phyloP scores from a whole-genome alignment of 1,139 yeast species.

The Debaryomyces sp. region DNA sequence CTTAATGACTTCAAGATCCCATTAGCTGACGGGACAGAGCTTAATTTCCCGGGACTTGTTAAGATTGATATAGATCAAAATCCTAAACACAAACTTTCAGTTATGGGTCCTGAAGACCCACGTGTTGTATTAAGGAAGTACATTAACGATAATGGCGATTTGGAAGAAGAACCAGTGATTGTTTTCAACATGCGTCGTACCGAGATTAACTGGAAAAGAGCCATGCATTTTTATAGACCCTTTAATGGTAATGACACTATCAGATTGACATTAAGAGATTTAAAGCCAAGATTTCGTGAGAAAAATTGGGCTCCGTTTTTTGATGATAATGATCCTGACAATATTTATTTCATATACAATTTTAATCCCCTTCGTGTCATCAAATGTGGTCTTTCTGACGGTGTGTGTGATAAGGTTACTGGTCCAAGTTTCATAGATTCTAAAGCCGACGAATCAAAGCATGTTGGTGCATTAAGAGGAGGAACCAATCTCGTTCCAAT shows the following conservation, averaged over 20 bases:
- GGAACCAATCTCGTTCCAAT: slow-evolving; percentile 19
- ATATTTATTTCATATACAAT: slow-evolving; percentile 21
- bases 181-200: slow-evolving; percentile 16
- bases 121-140: slow-evolving; percentile 14
- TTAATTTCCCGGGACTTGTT: slow-evolving; percentile 12
- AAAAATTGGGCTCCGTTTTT: slow-evolving; percentile 20
- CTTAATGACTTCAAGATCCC: slow-evolving; percentile 11
- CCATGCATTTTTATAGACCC: slow-evolving; percentile 18
- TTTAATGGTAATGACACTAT: slow-evolving; percentile 10
- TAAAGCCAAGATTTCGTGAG: slow-evolving; percentile 15
- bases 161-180: slow-evolving; percentile 16
- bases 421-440: slow-evolving; percentile 17
- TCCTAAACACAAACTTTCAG: slow-evolving; percentile 11
- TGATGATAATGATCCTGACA: slow-evolving; percentile 11
- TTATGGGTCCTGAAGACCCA: slow-evolving; percentile 19
- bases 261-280: slow-evolving; percentile 9
- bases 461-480: slow-evolving; percentile 22
- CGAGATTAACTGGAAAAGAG: slow-evolving; percentile 14
- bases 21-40: slow-evolving; percentile 3
- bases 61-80: slow-evolving; percentile 13
- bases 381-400: slow-evolving; percentile 18
- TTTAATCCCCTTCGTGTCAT: slow-evolving; percentile 22
- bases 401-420: slow-evolving; percentile 16
- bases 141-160: slow-evolving; percentile 10
- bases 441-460: slow-evolving; percentile 13